These are phyloP conservation scores for Shiraia sp. DNA, from an alignment of 2,329 filamentous ascomycete species.

Conservation along the genomic window DNA sequence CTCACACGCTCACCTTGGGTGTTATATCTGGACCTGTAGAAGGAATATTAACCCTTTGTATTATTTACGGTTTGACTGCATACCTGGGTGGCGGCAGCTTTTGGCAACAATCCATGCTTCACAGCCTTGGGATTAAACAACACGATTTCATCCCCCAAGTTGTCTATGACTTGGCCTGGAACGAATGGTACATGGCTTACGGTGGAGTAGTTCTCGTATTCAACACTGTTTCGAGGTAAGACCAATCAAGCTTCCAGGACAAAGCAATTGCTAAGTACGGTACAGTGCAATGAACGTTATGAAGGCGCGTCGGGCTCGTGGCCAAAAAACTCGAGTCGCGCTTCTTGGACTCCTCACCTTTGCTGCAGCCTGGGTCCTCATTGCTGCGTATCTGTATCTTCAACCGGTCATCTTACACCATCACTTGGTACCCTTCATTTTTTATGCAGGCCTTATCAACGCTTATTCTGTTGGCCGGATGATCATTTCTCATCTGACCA, in stretches of 20 bases:
- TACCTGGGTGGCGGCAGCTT: constrained; percentile 86
- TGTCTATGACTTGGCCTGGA: constrained; percentile 82
- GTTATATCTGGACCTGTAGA: constrained; percentile 94
- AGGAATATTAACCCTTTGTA: constrained; percentile 81
- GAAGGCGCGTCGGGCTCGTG: constrained; percentile 72
- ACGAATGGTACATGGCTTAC: constrained; percentile 90
- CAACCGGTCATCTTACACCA: constrained; percentile 81
- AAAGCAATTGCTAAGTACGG: constrained; percentile 10
- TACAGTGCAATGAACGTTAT: constrained; percentile 78
- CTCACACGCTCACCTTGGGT: constrained; percentile 89
- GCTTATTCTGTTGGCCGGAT: constrained; percentile 95
- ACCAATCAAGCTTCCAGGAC: neutral
- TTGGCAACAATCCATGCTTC: constrained; percentile 84
- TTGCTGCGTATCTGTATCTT: constrained; percentile 78
- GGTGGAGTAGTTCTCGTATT: constrained; percentile 78
- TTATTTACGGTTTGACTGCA: constrained; percentile 82
- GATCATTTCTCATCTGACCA: constrained; percentile 90
- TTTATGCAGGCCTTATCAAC: constrained; percentile 89
- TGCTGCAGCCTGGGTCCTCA: constrained; percentile 74
- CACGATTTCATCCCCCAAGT: constrained; percentile 66
- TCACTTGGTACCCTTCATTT: constrained; percentile 84
- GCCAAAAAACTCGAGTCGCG: constrained; percentile 72
- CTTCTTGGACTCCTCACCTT: constrained; percentile 85
- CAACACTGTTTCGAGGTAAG: constrained; percentile 74
- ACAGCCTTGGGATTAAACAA: constrained; percentile 69